Base-by-base conservation (phyloP, 2,329 filamentous ascomycete genomes). In the Emergomyces pasteurianus region DNA sequence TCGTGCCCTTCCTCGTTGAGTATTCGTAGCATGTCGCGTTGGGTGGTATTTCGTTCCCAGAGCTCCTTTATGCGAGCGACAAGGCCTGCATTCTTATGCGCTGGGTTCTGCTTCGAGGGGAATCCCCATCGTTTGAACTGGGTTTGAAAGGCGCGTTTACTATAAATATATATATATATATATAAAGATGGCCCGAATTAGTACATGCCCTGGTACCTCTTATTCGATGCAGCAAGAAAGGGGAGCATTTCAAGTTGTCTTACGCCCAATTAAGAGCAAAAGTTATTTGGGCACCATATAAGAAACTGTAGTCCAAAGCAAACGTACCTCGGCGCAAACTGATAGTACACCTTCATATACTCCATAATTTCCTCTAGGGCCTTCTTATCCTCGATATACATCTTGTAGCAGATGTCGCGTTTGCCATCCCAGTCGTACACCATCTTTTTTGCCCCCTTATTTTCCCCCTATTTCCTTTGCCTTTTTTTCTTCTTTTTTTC, bases 71-170 rank as follows among this genome's bases (percentile, higher is more conserved):
- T 81, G 36, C 89, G 83, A 21, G 80, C 81, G 47, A 89, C 83
- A 8, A 92, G 81, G 28, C 77, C 78, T 16, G 80, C 77, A 70
- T 90, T 87, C 68, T 87, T 88, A 69, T 90, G 83, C 1, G 86
- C 85, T 0, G 85, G 85, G 62, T 86, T 85, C 66, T 88, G 85
- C 71, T 90, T 90, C 61, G 81, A 83, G 16, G 89, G 88, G 66
- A 94, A 92, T 8, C 84, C 82, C 90, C 90, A 94, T 71, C 84
- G 80, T 69, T 85, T 87, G 74, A 91, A 89, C 66, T 90, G 87
- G 3, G 81, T 84, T 72, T 90, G 88, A 63, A 87, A 90, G 50
- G 86, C 86, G 63, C 88, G 85, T 77, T 89, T 90, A 72, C 88
- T 89, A 73, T n/a, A 31, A 10, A 28, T 36, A 10, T 3, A n/a